Conservation (phyloP, 2,329 filamentous ascomycete species). For the Aspergillus latus region DNA sequence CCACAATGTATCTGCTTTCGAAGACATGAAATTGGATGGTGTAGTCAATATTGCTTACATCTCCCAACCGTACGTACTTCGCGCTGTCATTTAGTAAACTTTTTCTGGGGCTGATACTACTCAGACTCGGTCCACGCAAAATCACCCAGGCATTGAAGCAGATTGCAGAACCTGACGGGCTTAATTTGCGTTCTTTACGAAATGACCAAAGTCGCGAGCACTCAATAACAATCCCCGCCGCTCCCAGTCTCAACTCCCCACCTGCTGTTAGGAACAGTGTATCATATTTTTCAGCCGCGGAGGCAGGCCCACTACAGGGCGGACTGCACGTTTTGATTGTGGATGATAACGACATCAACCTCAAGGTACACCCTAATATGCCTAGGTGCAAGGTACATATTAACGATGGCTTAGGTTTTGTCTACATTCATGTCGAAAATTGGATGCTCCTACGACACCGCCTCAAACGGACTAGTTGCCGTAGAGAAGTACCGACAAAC, state of each 20-base stretch:
- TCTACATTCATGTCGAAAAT: constrained; percentile 41
- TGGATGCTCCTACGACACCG: constrained; percentile 37
- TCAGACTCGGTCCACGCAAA: constrained; percentile 31
- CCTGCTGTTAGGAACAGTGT: constrained; percentile 18
- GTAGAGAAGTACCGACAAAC: constrained; percentile 36
- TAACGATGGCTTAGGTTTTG: constrained; percentile 28
- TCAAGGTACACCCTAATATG: constrained; percentile 26
- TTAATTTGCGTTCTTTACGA: neutral
- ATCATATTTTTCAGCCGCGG: constrained; percentile 12
- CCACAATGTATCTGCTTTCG: constrained; percentile 9
- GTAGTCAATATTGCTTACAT: constrained; percentile 24
- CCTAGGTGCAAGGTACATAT: neutral
- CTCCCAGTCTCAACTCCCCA: constrained; percentile 18
- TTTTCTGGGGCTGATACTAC: constrained; percentile 7
- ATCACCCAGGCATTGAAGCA: constrained; percentile 24
- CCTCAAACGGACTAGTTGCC: constrained; percentile 41
- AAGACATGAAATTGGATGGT: constrained; percentile 12
- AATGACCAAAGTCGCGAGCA: neutral
- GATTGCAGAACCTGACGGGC: constrained; percentile 5
- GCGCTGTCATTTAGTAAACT: too few species aligned
- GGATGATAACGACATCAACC: constrained; percentile 46
- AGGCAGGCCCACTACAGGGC: neutral
- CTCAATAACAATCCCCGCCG: constrained; percentile 19
- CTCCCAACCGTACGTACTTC: constrained; percentile 28
- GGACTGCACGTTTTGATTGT: constrained; percentile 38